Evolutionary conservation across 78 protist genomes (phyloP).

Genomic region (Dictyostelium capitatum): DNA sequence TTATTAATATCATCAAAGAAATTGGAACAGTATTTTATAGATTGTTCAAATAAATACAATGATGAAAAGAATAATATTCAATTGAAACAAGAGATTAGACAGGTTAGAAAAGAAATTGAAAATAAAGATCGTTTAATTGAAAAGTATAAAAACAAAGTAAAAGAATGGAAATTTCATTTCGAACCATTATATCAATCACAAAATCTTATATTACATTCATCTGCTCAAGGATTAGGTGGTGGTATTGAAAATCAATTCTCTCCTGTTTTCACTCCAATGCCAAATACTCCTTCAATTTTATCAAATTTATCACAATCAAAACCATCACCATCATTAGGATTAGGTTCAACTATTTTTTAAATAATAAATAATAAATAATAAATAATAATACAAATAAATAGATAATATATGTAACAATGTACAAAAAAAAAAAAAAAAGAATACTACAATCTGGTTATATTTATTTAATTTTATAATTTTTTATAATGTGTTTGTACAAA

Average conservation of each 20-base stretch:
- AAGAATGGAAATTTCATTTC: slow-evolving; percentile 74
- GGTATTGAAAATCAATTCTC: slow-evolving; percentile 43
- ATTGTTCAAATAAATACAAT: slow-evolving; percentile 19
- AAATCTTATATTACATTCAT: slow-evolving; percentile 43
- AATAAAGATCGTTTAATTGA: slow-evolving; percentile 55
- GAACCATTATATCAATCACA: slow-evolving; percentile 63
- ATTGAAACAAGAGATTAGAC: slow-evolving; percentile 47
- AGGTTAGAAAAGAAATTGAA: slow-evolving; percentile 56
- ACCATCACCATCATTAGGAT: slow-evolving; percentile 41
- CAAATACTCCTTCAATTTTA: slow-evolving; percentile 59
- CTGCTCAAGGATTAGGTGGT: slow-evolving; percentile 38
- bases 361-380: background rate
- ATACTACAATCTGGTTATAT: background rate
- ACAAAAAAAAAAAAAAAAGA: background rate
- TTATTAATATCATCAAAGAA: slow-evolving; percentile 9
- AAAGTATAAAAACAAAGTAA: slow-evolving; percentile 52
- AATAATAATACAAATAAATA: too few relatives aligned
- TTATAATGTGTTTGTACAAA: slow-evolving; percentile 94
- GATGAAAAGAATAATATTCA: slow-evolving; percentile 29
- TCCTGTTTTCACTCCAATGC: slow-evolving; percentile 62
- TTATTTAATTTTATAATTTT: slow-evolving; percentile 34
- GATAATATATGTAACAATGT: too few relatives aligned
- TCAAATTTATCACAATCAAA: slow-evolving; percentile 48
- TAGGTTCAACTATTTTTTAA: slow-evolving; percentile 39
- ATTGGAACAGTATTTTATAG: slow-evolving; percentile 26